phyloP scores from a whole-genome alignment of 495 filamentous ascomycete genomes.

The Podospora tetraspora region DNA sequence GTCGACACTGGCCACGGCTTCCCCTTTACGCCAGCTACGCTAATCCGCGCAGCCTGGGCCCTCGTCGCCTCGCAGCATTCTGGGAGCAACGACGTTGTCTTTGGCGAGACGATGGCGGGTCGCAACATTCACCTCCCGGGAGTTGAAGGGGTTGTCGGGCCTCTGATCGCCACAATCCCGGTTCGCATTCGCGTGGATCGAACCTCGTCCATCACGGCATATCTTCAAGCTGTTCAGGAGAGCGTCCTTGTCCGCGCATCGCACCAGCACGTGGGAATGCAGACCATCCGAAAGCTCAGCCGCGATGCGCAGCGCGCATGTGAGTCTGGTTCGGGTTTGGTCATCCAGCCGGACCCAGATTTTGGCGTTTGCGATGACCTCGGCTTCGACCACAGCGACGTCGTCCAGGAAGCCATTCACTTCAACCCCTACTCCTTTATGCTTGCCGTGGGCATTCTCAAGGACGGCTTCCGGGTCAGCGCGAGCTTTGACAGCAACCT shows the following conservation, averaged over 20 bases:
- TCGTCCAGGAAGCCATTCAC: conserved; percentile 14
- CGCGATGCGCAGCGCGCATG: conserved; percentile 59
- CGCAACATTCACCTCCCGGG: conserved; percentile 42
- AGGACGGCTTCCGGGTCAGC: conserved; percentile 12
- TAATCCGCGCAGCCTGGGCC: conserved; percentile 43
- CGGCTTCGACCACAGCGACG: conserved; percentile 30
- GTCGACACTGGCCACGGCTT: conserved; percentile 6
- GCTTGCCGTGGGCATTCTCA: conserved; percentile 15
- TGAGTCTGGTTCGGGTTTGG: conserved; percentile 47
- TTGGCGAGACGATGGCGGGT: conserved; percentile 40
- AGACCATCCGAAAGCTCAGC: conserved; percentile 60
- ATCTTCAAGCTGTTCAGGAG: conserved; percentile 26
- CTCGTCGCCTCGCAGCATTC: conserved; percentile 36
- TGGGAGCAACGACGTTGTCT: conserved; percentile 37
- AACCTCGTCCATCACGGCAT: conserved; percentile 7
- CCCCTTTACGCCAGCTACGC: conserved; percentile 24
- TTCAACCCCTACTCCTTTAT: conserved; percentile 22
- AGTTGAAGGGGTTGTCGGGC: conserved; percentile 45
- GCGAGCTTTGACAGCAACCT: conserved; percentile 18
- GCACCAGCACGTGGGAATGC: conserved; percentile 64
- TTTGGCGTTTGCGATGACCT: conserved; percentile 29
- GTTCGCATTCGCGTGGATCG: conserved; percentile 35
- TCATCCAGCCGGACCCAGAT: conserved; percentile 41
- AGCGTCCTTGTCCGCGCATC: conserved; percentile 48
- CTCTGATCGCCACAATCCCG: conserved; percentile 56